A percentile compares a stretch with the other conserved stretches of the same genome.
Conservation (phyloP, 306 rosid species). For the Fragaria iinumae region DNA sequence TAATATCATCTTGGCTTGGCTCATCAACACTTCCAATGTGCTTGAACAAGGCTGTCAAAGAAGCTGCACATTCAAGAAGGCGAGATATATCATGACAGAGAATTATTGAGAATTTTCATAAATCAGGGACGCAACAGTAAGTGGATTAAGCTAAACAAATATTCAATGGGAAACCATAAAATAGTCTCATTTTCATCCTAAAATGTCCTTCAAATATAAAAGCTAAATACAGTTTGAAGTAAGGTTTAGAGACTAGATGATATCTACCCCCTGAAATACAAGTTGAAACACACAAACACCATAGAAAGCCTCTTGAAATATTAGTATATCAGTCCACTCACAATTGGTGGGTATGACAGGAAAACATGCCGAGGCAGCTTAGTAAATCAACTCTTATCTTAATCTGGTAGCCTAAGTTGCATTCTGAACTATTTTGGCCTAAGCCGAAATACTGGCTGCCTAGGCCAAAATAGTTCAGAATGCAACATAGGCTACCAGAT, state of each 20-base stretch:
- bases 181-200: neutral
- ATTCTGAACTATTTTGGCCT: neutral
- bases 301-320: neutral
- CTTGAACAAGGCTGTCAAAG: slow-evolving; percentile 91
- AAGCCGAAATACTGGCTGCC: neutral
- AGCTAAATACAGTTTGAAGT: neutral
- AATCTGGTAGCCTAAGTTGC: neutral
- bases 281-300: neutral
- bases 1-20: slow-evolving; percentile 63
- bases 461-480: neutral
- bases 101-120: neutral
- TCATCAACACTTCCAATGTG: slow-evolving; percentile 81
- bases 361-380: neutral
- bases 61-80: slow-evolving; percentile 60
- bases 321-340: neutral
- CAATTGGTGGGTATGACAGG: neutral
- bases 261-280: neutral
- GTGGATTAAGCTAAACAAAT: neutral
- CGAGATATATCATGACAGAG: neutral
- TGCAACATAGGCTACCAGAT: neutral
- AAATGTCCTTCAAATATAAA: neutral
- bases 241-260: neutral
- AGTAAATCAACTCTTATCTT: neutral
- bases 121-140: neutral
- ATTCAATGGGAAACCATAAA: neutral